Conservation (phyloP, 1,284 basidiomycete genomes). For the Vanrija humicola region DNA sequence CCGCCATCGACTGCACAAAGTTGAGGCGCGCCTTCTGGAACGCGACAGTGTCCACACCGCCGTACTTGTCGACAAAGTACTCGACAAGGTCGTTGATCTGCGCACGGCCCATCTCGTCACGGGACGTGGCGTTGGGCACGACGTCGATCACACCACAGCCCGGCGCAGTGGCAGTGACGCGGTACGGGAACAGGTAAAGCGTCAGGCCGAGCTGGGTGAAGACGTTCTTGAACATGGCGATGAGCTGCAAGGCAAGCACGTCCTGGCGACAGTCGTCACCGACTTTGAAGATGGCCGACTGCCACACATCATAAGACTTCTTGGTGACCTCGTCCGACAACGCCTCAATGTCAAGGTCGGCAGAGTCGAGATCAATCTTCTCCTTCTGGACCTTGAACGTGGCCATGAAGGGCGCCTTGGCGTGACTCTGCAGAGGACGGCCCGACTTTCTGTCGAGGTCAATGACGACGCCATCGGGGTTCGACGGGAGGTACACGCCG, state of each 20-base stretch:
- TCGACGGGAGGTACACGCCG: slow-evolving; percentile 95
- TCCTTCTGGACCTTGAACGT: slow-evolving; percentile 97
- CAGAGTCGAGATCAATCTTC: slow-evolving; percentile 52
- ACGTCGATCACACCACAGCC: slow-evolving; percentile 99
- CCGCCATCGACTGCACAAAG: slow-evolving; percentile 99
- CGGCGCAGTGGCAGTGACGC: slow-evolving; percentile 94
- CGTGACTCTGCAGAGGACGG: slow-evolving; percentile 91
- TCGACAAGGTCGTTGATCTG: slow-evolving; percentile 94
- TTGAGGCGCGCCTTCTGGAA: slow-evolving; percentile 93
- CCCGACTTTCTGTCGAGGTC: slow-evolving; percentile 97
- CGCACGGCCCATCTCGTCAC: slow-evolving; percentile 98
- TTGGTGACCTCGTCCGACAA: slow-evolving; percentile 44
- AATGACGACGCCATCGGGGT: slow-evolving; percentile 92
- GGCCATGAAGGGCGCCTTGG: slow-evolving; percentile 99
- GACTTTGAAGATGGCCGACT: slow-evolving; percentile 99
- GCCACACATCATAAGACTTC: slow-evolving; percentile 85
- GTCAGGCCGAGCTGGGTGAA: slow-evolving; percentile 82
- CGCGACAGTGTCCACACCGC: slow-evolving; percentile 76
- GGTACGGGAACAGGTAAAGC: slow-evolving; percentile 91
- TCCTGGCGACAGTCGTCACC: slow-evolving; percentile 99
- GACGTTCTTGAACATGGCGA: slow-evolving; percentile 99
- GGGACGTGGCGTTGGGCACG: slow-evolving; percentile 94
- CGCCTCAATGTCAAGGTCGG: slow-evolving; percentile 22
- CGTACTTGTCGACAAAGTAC: slow-evolving; percentile 95
- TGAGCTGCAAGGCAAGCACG: slow-evolving; percentile 90